Base-by-base conservation (phyloP, 2,329 filamentous ascomycete genomes). In the Uncinocarpus reesii region DNA sequence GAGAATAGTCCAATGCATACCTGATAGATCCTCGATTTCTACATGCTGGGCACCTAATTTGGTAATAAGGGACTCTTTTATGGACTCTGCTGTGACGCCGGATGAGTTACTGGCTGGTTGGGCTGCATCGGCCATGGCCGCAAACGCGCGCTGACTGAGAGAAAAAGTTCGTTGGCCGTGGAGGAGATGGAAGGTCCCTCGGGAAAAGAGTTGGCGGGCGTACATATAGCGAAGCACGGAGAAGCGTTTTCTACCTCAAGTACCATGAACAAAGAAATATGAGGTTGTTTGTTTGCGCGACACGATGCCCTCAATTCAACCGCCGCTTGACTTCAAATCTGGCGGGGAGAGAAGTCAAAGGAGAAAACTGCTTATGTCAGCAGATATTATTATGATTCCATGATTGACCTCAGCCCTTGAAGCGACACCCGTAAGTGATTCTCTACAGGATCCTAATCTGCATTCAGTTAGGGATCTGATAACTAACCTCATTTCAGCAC, bases 11-110 rank as follows among this genome's bases (percentile, higher is more conserved):
- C 26, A 29, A 13, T 4, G 21, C 72, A 51, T 77, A 94, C 89
- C 90, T 55, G 88, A 95, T 74, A 94, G 80, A 69, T 96, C 90
- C 55, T 86, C 84, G 57, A 95, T 87, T 60, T 92, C 82, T 54
- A 95, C 87, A 69, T 93, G 79, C 23, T 76, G 74, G 18, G 88
- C 87, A 49, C 79, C 75, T 47, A 95, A 73, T 55, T 81, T 79
- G 57, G 83, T 72, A 31, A 73, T 76, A 57, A 95, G 75, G 51
- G 83, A 84, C 36, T 71, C 70, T 61, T 77, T 80, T 47, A 96
- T 74, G 42, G 74, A 76, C 31, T 80, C 79, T 52, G 87, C 81
- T 36, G 87, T 90, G 60, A 95, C 81, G 54, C 75, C 75, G 28
- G 73, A 72, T 42, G 76, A 70, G 45, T 72, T 74, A 53, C 42